A percentile compares a stretch with the other conserved stretches of the same genome.
Evolutionary conservation across 2,329 filamentous ascomycete genomes (phyloP).

Genomic region (Claviceps africana): DNA sequence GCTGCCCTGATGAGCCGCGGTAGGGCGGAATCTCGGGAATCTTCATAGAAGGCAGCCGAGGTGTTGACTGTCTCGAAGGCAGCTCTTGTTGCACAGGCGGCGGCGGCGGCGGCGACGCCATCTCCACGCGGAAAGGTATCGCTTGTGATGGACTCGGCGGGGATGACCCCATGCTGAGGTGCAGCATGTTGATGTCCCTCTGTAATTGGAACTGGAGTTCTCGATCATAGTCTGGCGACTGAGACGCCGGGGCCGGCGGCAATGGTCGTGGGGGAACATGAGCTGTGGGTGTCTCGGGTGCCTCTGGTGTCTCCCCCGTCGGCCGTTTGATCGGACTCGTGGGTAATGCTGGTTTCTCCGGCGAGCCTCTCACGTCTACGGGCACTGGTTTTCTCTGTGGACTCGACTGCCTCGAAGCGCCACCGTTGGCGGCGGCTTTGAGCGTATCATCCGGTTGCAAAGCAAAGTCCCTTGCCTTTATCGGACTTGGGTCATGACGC

Average conservation of each 20-base stretch:
- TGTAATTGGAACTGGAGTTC: conserved; percentile 49
- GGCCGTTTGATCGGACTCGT: conserved; percentile 22
- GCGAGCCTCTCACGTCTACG: conserved; percentile 27
- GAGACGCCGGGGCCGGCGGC: conserved; percentile 30
- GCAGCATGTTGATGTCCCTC: conserved; percentile 45
- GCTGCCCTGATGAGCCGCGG: conserved; percentile 24
- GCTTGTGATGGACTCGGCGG: conserved; percentile 1
- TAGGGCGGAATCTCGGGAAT: conserved; percentile 44
- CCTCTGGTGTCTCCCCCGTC: conserved; percentile 24
- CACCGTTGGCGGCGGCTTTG: conserved; percentile 30
- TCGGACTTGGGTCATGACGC: conserved; percentile 35
- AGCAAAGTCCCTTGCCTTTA: conserved; percentile 34
- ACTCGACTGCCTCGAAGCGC: conserved; percentile 42
- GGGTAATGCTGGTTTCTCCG: conserved; percentile 47
- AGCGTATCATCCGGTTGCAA: conserved; percentile 38
- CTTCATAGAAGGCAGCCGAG: conserved; percentile 26
- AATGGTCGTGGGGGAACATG: conserved; percentile 26
- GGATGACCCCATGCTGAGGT: conserved; percentile 21
- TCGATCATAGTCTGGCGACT: conserved; percentile 46
- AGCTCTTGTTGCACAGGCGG: conserved; percentile 7
- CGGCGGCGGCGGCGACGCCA: conserved; percentile 11
- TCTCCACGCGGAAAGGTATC: conserved; percentile 3
- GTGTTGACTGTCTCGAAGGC: conserved; percentile 10
- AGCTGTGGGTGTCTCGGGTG: conserved; percentile 35
- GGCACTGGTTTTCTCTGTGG: conserved; percentile 44